Base-by-base conservation (phyloP, 495 filamentous ascomycete species). In the Bombardia bombarda region DNA sequence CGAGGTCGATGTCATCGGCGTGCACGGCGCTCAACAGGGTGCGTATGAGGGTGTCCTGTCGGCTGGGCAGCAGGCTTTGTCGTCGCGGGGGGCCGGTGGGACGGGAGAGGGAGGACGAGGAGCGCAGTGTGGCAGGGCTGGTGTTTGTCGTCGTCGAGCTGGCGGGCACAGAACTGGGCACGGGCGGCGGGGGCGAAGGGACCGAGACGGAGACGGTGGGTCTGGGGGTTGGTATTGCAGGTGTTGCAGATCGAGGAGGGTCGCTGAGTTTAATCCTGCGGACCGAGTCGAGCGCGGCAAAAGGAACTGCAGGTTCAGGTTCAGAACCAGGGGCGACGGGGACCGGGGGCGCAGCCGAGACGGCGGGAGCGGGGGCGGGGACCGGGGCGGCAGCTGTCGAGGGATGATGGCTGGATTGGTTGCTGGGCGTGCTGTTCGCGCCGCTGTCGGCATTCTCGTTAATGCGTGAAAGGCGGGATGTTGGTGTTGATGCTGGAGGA, bases 1-100 rank as follows among this genome's bases (percentile, higher is more conserved):
- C 32, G 42, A 42, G 37, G 43, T 58, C 53, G 53, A 55, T 40
- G 20, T 66, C 60, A 49, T 53, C 49, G 40, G 56, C 38, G 41
- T 62, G 50, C 31, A 51, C 41, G 32, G 62, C 43, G 51, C 42
- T 53, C 53, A 74, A 59, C 19, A 75, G 63, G 3, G 68, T 66
- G 48, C 67, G 69, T 42, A 72, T 71, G 43, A 70, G 52, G 25
- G 57, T 61, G 18, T 66, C 63, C 50, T 74, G 67, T 30, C 68
- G 62, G 44, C 65, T 60, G 24, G 73, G 67, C 13, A 75, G 52
- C 22, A 73, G 52, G 40, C 68, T 73, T 51, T 74, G 72, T 36
- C 62, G 62, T 46, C 68, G 49, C 24, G 52, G 57, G 18, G 55
- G 54, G n/a, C 26, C 55, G 16, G 44, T 13, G 13, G 62, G 57